phyloP scores from a whole-genome alignment of 768 basidiomycete genomes.

The Lepiota venenata region DNA sequence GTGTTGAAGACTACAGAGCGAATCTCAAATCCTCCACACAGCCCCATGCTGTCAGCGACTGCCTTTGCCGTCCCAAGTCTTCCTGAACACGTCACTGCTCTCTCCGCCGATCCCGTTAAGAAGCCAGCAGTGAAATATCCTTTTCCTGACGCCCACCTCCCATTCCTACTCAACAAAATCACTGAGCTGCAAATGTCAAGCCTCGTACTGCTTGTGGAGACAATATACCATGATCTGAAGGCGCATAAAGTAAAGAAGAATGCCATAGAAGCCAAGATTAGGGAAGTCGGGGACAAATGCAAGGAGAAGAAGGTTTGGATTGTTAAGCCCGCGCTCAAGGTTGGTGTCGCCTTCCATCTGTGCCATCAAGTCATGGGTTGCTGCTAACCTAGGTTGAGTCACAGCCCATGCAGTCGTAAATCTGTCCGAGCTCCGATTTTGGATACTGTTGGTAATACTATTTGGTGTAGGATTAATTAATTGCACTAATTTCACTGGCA shows the following conservation, averaged over 20 bases:
- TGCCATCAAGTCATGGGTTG: neutral
- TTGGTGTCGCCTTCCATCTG: neutral
- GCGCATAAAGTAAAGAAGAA: conserved; percentile 78
- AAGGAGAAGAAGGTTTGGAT: conserved; percentile 75
- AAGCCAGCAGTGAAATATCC: conserved; percentile 46
- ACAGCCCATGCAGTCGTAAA: neutral
- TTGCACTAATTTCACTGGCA: no score
- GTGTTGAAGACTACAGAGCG: conserved; percentile 33
- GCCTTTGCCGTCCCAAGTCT: conserved; percentile 47
- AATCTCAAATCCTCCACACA: conserved; percentile 20
- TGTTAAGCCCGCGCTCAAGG: conserved; percentile 43
- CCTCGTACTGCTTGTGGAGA: conserved; percentile 66
- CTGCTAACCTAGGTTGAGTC: neutral
- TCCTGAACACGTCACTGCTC: conserved; percentile 21
- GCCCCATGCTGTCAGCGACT: conserved; percentile 19
- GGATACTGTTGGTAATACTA: neutral
- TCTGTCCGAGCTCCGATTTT: neutral
- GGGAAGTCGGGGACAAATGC: conserved; percentile 73
- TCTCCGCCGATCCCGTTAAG: conserved; percentile 20
- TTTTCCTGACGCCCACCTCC: conserved; percentile 69
- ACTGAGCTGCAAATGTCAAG: conserved; percentile 55
- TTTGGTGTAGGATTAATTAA: neutral
- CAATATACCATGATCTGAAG: conserved; percentile 66
- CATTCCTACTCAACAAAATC: conserved; percentile 61
- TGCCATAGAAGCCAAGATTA: conserved; percentile 76